Evolutionary conservation across 495 filamentous ascomycete genomes (phyloP).

Genomic region (Hyaloscypha variabilis): DNA sequence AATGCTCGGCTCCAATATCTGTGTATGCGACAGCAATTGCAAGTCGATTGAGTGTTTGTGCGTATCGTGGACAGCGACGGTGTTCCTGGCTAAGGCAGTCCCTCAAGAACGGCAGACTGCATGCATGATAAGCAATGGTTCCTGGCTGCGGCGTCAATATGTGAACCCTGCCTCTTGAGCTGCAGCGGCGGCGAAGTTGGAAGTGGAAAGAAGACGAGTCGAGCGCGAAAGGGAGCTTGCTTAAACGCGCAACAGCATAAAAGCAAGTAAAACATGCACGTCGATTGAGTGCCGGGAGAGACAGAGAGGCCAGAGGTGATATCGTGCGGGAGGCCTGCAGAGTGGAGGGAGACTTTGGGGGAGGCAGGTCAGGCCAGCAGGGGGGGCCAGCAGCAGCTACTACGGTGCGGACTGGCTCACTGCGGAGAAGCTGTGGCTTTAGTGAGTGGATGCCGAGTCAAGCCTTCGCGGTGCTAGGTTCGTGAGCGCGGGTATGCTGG

Average conservation of each 20-base stretch:
- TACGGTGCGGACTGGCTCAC: slow-evolving; percentile 13
- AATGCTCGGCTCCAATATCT: slow-evolving; percentile 9
- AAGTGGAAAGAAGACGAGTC: slow-evolving; percentile 21
- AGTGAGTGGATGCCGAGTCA: slow-evolving; percentile 32
- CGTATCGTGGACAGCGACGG: slow-evolving; percentile 20
- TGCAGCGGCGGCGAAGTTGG: slow-evolving; percentile 28
- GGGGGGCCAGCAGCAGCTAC: background rate
- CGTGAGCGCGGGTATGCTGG: slow-evolving; percentile 26
- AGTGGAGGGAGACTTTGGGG: slow-evolving; percentile 8
- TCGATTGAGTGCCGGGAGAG: slow-evolving; percentile 13
- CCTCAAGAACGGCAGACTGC: slow-evolving; percentile 35
- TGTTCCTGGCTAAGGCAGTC: slow-evolving; percentile 37
- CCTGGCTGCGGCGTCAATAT: slow-evolving; percentile 34
- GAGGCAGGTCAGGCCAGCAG: slow-evolving; percentile 16
- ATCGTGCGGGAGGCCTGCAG: background rate
- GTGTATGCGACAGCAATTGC: slow-evolving; percentile 22
- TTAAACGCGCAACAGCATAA: slow-evolving; percentile 29
- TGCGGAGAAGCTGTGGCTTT: slow-evolving; percentile 37
- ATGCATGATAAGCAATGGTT: slow-evolving; percentile 37
- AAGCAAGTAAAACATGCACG: slow-evolving; percentile 25
- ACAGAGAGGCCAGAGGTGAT: slow-evolving; percentile 3
- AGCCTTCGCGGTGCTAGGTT: slow-evolving; percentile 22
- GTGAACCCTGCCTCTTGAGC: slow-evolving; percentile 29
- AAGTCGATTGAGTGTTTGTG: slow-evolving; percentile 18
- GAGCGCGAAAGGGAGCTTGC: slow-evolving; percentile 19